Evolutionary conservation across 2,329 filamentous ascomycete species (phyloP), one percentile per base, ranked within the genome.

Genomic region (Orbilia javanica): DNA sequence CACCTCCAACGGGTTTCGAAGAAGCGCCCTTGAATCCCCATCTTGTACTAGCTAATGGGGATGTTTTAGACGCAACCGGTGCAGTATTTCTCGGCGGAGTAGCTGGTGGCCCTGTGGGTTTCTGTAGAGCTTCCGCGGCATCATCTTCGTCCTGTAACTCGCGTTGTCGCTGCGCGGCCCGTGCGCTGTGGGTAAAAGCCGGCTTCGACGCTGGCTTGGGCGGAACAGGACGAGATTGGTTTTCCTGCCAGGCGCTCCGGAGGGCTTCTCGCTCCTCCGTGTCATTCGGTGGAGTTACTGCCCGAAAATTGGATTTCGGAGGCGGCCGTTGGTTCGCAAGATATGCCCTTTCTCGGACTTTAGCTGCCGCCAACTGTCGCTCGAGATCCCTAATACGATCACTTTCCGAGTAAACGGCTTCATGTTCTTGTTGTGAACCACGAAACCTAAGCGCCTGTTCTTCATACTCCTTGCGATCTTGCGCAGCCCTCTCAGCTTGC

Each of bases 371-470:
- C 0, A 93, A 86, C 82, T 93, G 89, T 34, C 87, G 87, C 84
- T 98, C 95, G 4, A 98, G 87, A 83, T 97, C 91, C 81, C 89
- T 89, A 79, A 97, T 90, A 46, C 94, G 90, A 44, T 81, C 80
- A 22, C 79, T 78, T 53, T 82, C 80, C 11, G 80, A 75, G 4
- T 44, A 42, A 31, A 48, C 70, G 1, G 64, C 70, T 8, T 25
- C 57, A 46, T 74, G 68, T 15, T 79, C 69, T 65, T 78, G 73
- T 13, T 71, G 48, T 1, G 57, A 53, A 2, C 50, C 27, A 5
- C 66, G 36, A 27, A 62, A 48, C 3, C 66, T 46, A 25, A 39
- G 60, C 0, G 66, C 25, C 42, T 48, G 44, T 34, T 64, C 65
- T 66, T 78, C 71, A n/a, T 77, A 72, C 10, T 81, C 80, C 27